phyloP scores from a whole-genome alignment of 179 eudicot genomes.

The Spinacia oleracea region DNA sequence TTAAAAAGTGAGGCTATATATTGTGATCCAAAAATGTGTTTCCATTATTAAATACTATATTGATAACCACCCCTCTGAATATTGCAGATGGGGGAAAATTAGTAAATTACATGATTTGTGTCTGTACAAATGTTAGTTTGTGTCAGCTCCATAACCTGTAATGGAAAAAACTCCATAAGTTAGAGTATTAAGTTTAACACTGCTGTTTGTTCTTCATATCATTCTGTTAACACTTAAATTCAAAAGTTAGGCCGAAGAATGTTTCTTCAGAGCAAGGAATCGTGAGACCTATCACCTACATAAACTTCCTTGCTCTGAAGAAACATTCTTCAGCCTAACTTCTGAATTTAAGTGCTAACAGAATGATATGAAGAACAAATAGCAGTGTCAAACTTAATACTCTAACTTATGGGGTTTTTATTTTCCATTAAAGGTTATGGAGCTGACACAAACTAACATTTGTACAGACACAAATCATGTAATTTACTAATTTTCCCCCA shows the following conservation, averaged over 20 bases:
- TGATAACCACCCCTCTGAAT: constrained; percentile 22
- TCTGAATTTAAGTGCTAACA: constrained; percentile 15
- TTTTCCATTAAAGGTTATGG: not conserved
- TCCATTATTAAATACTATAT: not conserved
- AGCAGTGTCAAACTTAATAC: not conserved
- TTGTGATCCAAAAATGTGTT: not conserved
- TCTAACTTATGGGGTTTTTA: not conserved
- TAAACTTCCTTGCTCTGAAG: constrained; percentile 38
- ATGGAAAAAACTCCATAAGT: not conserved
- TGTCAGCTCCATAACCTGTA: too few relatives aligned
- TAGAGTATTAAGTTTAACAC: not conserved
- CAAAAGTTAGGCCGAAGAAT: constrained; percentile 27
- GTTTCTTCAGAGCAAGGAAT: constrained; percentile 38
- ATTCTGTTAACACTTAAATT: not conserved
- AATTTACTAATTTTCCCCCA: constrained; percentile 13
- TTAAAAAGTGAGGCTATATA: not conserved
- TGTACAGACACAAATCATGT: constrained; percentile 14
- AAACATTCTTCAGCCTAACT: constrained; percentile 28
- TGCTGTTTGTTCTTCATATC: not conserved
- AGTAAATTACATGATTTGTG: too few relatives aligned
- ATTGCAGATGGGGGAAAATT: constrained; percentile 14
- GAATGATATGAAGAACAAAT: not conserved
- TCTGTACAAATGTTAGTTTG: constrained; percentile 10
- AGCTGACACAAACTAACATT: not conserved
- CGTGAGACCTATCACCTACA: constrained; percentile 34